phyloP scores from a whole-genome alignment of 2,329 filamentous ascomycete genomes.

The Penicillium sclerotiorum region DNA sequence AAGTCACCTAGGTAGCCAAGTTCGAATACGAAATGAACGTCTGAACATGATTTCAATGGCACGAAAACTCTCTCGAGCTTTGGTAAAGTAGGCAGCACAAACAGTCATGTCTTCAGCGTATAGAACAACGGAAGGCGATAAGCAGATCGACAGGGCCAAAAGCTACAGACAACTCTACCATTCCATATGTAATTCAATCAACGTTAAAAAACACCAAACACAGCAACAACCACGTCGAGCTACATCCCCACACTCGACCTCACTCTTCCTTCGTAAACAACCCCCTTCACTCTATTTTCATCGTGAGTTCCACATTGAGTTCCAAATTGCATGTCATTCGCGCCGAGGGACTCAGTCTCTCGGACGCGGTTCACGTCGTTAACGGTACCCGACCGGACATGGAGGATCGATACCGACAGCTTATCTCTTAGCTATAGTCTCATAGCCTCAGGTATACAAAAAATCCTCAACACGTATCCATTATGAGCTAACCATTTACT shows the following conservation, averaged over 20 bases:
- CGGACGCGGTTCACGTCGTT: slow-evolving; percentile 15
- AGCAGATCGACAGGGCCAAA: background rate
- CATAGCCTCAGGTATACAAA: slow-evolving; percentile 12
- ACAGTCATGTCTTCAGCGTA: background rate
- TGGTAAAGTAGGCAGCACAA: background rate
- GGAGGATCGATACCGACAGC: slow-evolving; percentile 27
- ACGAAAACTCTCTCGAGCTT: background rate
- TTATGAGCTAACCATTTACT: slow-evolving; percentile 49
- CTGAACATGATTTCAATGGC: too few relatives aligned
- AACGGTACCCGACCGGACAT: slow-evolving; percentile 7
- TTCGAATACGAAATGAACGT: too few relatives aligned
- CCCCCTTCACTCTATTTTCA: slow-evolving; percentile 14
- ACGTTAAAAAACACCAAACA: slow-evolving; percentile 6
- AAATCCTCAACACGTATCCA: slow-evolving; percentile 24
- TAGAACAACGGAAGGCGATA: background rate
- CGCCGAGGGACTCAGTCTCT: slow-evolving; percentile 5
- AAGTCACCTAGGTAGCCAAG: too few relatives aligned
- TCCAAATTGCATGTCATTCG: slow-evolving; percentile 10
- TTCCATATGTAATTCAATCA: slow-evolving; percentile 13
- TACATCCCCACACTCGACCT: background rate
- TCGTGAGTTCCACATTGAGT: too few relatives aligned
- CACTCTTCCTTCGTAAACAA: background rate
- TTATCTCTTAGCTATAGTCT: slow-evolving; percentile 6
- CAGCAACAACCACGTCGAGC: background rate
- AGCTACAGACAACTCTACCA: slow-evolving; percentile 7